Percentiles rank a stretch among this genome's conserved stretches.
These are phyloP conservation scores for Thelonectria rubi DNA, from an alignment of 2,329 filamentous ascomycete species.

Conservation along the genomic window DNA sequence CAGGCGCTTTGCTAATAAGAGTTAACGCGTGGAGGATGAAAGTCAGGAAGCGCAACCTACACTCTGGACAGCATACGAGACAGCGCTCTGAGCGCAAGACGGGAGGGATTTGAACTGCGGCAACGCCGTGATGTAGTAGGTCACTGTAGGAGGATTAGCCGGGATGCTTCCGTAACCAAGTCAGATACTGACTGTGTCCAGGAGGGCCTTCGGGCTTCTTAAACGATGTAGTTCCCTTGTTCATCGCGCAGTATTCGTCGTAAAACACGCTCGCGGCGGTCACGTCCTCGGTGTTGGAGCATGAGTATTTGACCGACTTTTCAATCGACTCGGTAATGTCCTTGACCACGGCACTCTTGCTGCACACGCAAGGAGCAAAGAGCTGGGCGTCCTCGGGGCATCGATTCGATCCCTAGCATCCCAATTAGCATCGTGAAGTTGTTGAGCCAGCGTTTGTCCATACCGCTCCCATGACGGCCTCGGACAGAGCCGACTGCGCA, in stretches of 20 bases:
- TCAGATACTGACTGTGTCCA: slow-evolving; percentile 56
- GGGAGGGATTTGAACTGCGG: slow-evolving; percentile 56
- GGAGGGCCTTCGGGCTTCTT: slow-evolving; percentile 56
- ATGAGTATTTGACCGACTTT: slow-evolving; percentile 53
- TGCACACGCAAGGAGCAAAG: slow-evolving; percentile 62
- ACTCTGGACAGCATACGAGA: slow-evolving; percentile 53
- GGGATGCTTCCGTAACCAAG: too few species aligned
- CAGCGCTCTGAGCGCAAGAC: slow-evolving; percentile 54
- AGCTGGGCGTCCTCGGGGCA: slow-evolving; percentile 53
- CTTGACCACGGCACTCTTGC: slow-evolving; percentile 59
- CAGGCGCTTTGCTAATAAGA: slow-evolving; percentile 43
- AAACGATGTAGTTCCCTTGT: slow-evolving; percentile 59
- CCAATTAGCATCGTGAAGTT: slow-evolving; percentile 12
- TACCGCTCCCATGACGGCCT: slow-evolving; percentile 45
- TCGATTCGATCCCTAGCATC: slow-evolving; percentile 25
- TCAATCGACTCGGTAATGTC: slow-evolving; percentile 55
- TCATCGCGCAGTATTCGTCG: slow-evolving; percentile 61
- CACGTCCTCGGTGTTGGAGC: slow-evolving; percentile 56
- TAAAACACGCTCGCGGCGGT: slow-evolving; percentile 61
- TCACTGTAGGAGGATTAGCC: slow-evolving; percentile 49
- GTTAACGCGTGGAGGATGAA: neutral
- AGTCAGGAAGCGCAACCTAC: slow-evolving; percentile 42
- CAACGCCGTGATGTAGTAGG: slow-evolving; percentile 64
- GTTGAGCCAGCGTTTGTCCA: neutral
- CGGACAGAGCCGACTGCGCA: slow-evolving; percentile 43